These are phyloP conservation scores for Sphenostylis stenocarpa DNA, from an alignment of 306 rosid genomes.

Conservation along the genomic window DNA sequence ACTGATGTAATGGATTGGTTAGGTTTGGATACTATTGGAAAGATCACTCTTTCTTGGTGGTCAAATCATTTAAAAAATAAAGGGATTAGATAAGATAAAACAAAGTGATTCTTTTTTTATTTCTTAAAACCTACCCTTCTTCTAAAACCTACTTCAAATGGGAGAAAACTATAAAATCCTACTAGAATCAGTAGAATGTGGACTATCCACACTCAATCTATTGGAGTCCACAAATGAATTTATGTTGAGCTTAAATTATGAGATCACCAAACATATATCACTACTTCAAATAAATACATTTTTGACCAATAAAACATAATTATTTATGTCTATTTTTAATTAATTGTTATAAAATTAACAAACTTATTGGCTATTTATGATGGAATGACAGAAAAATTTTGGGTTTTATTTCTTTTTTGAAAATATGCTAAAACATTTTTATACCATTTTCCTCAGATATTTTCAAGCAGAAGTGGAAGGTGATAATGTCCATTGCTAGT, in stretches of 20 bases:
- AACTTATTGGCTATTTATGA: neutral
- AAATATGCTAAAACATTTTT: neutral
- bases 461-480: neutral
- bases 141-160: neutral
- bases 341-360: neutral
- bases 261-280: too few relatives aligned
- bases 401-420: neutral
- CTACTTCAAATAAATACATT: too few relatives aligned
- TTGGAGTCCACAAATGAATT: neutral
- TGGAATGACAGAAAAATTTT: too few relatives aligned
- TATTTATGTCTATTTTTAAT: neutral
- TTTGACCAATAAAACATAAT: neutral
- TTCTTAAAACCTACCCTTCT: neutral
- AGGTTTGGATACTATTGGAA: too few relatives aligned
- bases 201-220: neutral
- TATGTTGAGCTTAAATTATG: neutral
- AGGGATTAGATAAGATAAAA: neutral
- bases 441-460: neutral
- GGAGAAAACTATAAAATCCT: neutral
- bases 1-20: too few relatives aligned
- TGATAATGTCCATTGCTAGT: neutral
- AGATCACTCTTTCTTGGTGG: neutral
- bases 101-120: neutral
- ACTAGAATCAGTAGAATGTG: neutral
- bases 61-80: neutral